Conservation (phyloP, 2,329 filamentous ascomycete species). For the Ambrosiella xylebori region DNA sequence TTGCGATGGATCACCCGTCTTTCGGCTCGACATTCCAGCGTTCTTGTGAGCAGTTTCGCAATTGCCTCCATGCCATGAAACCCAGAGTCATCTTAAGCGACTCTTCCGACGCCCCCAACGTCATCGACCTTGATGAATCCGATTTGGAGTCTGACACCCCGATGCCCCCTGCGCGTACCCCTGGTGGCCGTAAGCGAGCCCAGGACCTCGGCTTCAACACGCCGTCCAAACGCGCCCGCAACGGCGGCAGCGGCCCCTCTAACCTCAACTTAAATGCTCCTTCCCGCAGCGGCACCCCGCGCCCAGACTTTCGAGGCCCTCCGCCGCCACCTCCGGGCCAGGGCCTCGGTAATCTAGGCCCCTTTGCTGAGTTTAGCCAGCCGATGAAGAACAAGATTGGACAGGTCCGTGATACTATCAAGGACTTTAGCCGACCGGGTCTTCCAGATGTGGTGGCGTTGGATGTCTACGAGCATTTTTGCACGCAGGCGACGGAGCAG, state of each 20-base stretch:
- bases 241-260: slow-evolving; percentile 13
- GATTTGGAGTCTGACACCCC: slow-evolving; percentile 21
- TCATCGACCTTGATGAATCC: slow-evolving; percentile 25
- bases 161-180: slow-evolving; percentile 13
- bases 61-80: slow-evolving; percentile 29
- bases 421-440: slow-evolving; percentile 35
- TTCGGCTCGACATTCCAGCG: slow-evolving; percentile 29
- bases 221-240: slow-evolving; percentile 21
- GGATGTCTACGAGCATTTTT: slow-evolving; percentile 42
- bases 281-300: not conserved
- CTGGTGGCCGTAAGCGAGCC: slow-evolving; percentile 2
- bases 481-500: slow-evolving; percentile 35
- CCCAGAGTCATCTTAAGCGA: slow-evolving; percentile 29
- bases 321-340: not conserved
- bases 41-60: slow-evolving; percentile 34
- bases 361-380: slow-evolving; percentile 24
- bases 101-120: slow-evolving; percentile 18
- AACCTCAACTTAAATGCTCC: not conserved
- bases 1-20: slow-evolving; percentile 32
- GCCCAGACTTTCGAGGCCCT: not conserved
- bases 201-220: slow-evolving; percentile 18
- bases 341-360: slow-evolving; percentile 9
- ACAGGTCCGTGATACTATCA: slow-evolving; percentile 37
- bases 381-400: slow-evolving; percentile 25
- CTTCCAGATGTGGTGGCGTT: slow-evolving; percentile 41